Evolutionary conservation across 2,329 filamentous ascomycete genomes (phyloP), one percentile per base, ranked within the genome.

Genomic region (Arthrobotrys iridis): DNA sequence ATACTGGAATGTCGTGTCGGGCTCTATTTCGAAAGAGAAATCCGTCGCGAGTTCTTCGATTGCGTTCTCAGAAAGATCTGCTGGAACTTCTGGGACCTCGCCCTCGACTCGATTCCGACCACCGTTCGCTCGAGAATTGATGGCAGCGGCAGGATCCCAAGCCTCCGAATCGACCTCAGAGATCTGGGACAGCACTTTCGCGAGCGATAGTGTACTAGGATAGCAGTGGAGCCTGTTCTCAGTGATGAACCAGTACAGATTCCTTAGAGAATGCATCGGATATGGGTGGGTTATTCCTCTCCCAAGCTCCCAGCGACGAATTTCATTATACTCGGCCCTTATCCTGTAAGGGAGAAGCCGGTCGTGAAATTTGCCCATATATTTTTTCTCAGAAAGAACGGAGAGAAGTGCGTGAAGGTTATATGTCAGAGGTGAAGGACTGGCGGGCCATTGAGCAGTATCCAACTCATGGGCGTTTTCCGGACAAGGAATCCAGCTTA

Each of bases 181-280:
- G 7, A 72, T 55, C 6, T 18, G 30, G 3, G 48, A 48, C 15
- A 72, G 20, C 8, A 33, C 35, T 10, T 35, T 41, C 20, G 40
- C 46, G 4, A 72, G 18, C 11, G 26, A 15, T 2, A 65, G 8
- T 22, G n/a, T n/a, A 4, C 20, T 35, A 1, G 11, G 24, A 5
- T 64, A 26, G 26, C 67, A 72, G 50, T 72, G 67, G 10, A 72
- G 18, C 35, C n/a, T 65, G 15, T 72, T 50, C 13, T 43, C 15
- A 1, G 18, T 33, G 8, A 59, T 15, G 24, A 65, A 72, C 8
- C 37, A 20, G 15, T 20, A 64, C 4, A 72, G n/a, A 3, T 13
- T 28, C 13, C 59, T 60, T 0, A 50, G 37, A 13, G 67, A 60
- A 20, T 20, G 57, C 37, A 72, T 50, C 1, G 67, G 67, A n/a